Evolutionary conservation across 441 rosid species (phyloP), one percentile per base, ranked within the genome.

Genomic region (Erodium moschatum): DNA sequence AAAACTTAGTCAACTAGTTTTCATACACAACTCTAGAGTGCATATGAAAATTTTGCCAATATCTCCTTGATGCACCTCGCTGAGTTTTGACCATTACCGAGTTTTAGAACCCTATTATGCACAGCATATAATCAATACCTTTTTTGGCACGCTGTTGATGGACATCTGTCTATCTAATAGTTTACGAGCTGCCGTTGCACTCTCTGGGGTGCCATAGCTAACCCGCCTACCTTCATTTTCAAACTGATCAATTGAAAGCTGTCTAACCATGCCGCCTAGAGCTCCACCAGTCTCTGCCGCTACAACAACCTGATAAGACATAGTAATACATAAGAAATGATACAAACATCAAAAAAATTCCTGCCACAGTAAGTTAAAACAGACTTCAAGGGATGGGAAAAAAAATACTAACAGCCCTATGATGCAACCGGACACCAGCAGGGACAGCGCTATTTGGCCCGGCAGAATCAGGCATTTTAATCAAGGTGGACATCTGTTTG

Each of bases 211-310:
- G 67, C 97, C 98, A 73, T 94, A 88, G 80, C 96, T 83, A 56
- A 91, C 98, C 85, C 96, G 87, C 66, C 97, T 87, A 68, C 97
- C 96, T 81, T 94, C 97, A 75, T 91, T 94, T 83, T 94, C 98
- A 80, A 93, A 93, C 77, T 89, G 97, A 77, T 93, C 97, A 60
- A 91, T 89, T 1, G 98, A 89, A 78, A 91, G 90, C 79, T 87
- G 96, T 74, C 97, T 85, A 71, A 93, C 97, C 96, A 91, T 85
- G 77, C 97, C 96, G 78, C 97, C 97, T 81, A 94, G 82, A 72
- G 96, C 98, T 74, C 98, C 98, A 72, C 90, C 90, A 29, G 97
- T 87, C 83, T 94, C 97, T 74, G 97, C 92, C 69, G 98, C 96
- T 70, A 94, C 87, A 77, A 94, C 98, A 52, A 94, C 97, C 98